A percentile compares a stretch with the other conserved stretches of the same genome.
Evolutionary conservation across 2,329 filamentous ascomycete species (phyloP).

Genomic region (Onygena corvina): DNA sequence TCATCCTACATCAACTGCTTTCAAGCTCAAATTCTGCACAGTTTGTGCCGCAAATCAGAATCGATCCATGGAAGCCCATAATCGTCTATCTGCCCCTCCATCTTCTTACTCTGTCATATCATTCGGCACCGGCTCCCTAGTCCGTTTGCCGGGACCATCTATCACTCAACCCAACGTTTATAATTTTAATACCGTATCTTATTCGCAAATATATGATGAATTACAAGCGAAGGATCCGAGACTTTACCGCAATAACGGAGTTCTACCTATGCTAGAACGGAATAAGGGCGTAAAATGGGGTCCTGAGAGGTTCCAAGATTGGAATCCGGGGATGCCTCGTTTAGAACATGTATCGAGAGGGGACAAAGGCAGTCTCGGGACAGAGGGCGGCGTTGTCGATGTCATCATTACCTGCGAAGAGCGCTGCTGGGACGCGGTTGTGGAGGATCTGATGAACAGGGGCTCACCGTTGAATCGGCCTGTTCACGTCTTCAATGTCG

Average conservation of each 20-base stretch:
- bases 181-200: conserved; percentile 93
- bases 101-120: conserved; percentile 93
- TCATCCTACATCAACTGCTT: conserved; percentile 45
- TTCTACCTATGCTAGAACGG: conserved; percentile 88
- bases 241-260: conserved; percentile 80
- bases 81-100: conserved; percentile 69
- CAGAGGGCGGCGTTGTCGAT: conserved; percentile 82
- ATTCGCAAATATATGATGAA: conserved; percentile 88
- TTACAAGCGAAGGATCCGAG: conserved; percentile 72
- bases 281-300: conserved; percentile 90
- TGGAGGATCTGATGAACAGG: conserved; percentile 80
- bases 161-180: conserved; percentile 95
- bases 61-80: conserved; percentile 99
- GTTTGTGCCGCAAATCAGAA: conserved; percentile 98
- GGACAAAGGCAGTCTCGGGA: conserved; percentile 65
- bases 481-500: conserved; percentile 95
- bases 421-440: conserved; percentile 92
- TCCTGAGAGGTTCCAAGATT: conserved; percentile 95
- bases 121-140: conserved; percentile 89
- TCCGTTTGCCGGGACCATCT: conserved; percentile 80
- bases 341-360: conserved; percentile 56
- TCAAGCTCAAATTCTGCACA: conserved; percentile 50
- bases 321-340: conserved; percentile 75
- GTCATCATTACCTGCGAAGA: conserved; percentile 96
- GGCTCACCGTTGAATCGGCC: conserved; percentile 79